Evolutionary conservation across 2,329 filamentous ascomycete species (phyloP), one percentile per base, ranked within the genome.

Genomic region (Fusarium globosum): DNA sequence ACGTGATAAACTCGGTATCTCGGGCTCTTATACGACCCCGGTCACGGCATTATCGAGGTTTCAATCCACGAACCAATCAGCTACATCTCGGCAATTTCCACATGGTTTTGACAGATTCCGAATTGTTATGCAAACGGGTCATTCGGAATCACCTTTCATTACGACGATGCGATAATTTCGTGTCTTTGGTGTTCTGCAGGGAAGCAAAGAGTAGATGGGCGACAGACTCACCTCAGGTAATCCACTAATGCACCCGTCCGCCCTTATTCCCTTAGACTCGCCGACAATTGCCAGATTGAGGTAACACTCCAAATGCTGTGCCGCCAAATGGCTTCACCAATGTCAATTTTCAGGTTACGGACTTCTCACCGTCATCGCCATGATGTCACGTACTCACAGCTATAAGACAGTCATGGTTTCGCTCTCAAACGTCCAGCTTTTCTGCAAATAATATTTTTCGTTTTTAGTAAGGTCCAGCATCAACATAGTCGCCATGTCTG

Each of bases 1-100:
- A 23, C 18, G 7, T 65, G 41, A 30, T 33, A 26, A n/a, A 35
- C 66, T 68, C 66, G 66, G 66, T n/a, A 16, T 68, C 66, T 68
- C 66, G 66, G 66, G 66, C 33, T 63, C 48, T 68, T 69, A 9
- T 6, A 28, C 8, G 4, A 51, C 33, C 65, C 66, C 66, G 66
- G 65, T 55, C 48, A 33, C 53, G 56, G 46, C 46, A 20, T n/a
- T n/a, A 21, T 16, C 11, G 23, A 20, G 8, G 38, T 5, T 14
- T 10, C 14, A 3, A 9, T 28, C 0, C 7, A 30, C 26, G 7
- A 49, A n/a, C 61, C 55, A 61, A 61, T 63, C 16, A 41, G 33
- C 49, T 20, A 6, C 36, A 4, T 7, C 15, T 36, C 23, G 15
- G n/a, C 20, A 20, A 26, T 30, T 26, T 43, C 20, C 30, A 36